Base-by-base conservation (phyloP, 179 eudicot species). In the Pouteria campechiana region DNA sequence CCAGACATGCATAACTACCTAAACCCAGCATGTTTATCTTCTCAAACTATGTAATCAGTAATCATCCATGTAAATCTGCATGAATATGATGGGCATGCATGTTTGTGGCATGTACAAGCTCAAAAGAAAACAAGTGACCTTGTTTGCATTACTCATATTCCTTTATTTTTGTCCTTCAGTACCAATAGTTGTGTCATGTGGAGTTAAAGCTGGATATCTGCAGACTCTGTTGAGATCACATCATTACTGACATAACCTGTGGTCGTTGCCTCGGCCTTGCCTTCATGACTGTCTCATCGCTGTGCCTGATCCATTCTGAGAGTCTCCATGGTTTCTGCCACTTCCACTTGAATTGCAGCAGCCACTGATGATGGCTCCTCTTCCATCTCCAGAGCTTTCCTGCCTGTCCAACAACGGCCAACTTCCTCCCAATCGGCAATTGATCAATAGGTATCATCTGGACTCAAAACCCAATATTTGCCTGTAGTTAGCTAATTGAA, bases 281-380 rank as follows among this genome's bases (percentile, higher is more conserved):
- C 63, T 76, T 78, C 70, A 83, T 80, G 47, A 80, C 60, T 14
- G 96, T 92, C 62, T 87, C 96, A 58, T 92, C 99, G 49, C 96
- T 76, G 72, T 87, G 96, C 63, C 80, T 82, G 50, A 92, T 87
- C 83, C 78, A 80, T 53, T 92, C 96, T 3, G 99, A 92, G 25
- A 92, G 82, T 73, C 61, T 79, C 99, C 94, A 92, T 13, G 99
- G 99, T 68, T 92, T 92, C 67, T 92, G 99, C 99, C 99, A 92
- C 63, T 92, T 92, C 99, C 94, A 92, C 64, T 92, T 92, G 63
- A 87, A 92, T 64, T 92, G 99, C 46, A 92, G 47, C 42, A 82
- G 58, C 94, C 99, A 92, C 58, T 87, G 99, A 50, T 87, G 99
- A 69, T 92, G 96, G 64, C 99, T 92, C 67, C 99, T 79, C 57